Conservation (phyloP, 441 rosid genomes). For the Mallotus repandus region DNA sequence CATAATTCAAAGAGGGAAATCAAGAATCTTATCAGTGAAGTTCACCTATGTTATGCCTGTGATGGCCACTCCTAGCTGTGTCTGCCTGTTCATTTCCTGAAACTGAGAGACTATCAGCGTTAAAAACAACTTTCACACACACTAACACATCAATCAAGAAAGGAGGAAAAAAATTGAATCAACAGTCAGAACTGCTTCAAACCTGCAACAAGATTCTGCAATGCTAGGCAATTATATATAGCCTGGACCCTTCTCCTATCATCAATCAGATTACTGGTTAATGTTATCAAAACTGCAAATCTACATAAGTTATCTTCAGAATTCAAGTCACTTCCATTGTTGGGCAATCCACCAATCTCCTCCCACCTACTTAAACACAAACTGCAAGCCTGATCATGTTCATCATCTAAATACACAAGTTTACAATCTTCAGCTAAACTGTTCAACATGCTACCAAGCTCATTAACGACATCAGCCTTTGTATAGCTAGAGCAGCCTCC, state of each 20-base stretch:
- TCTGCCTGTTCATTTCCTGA: constrained; percentile 23
- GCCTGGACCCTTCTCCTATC: constrained; percentile 31
- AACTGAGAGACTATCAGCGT: not conserved
- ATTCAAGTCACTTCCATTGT: constrained; percentile 11
- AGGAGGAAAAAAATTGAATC: too few species aligned
- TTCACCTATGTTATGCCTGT: constrained; percentile 23
- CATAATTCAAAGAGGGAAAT: not conserved
- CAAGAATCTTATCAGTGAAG: not conserved
- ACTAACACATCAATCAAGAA: not conserved
- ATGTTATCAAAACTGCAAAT: constrained; percentile 41
- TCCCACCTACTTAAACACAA: constrained; percentile 41
- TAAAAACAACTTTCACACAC: too few species aligned
- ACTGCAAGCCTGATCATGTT: constrained; percentile 25
- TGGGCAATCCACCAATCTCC: constrained; percentile 29
- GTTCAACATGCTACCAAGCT: constrained; percentile 28
- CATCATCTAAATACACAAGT: constrained; percentile 14
- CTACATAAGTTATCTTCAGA: constrained; percentile 34
- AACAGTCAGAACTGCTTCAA: not conserved
- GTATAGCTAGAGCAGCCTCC: constrained; percentile 43
- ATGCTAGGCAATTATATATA: constrained; percentile 38
- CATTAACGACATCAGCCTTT: constrained; percentile 28
- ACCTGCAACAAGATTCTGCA: constrained; percentile 26
- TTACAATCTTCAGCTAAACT: constrained; percentile 34
- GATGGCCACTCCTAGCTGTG: not conserved
- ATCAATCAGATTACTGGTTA: constrained; percentile 35